phyloP scores from a whole-genome alignment of 2,329 filamentous ascomycete genomes.

The Aspergillus pseudoterreus region DNA sequence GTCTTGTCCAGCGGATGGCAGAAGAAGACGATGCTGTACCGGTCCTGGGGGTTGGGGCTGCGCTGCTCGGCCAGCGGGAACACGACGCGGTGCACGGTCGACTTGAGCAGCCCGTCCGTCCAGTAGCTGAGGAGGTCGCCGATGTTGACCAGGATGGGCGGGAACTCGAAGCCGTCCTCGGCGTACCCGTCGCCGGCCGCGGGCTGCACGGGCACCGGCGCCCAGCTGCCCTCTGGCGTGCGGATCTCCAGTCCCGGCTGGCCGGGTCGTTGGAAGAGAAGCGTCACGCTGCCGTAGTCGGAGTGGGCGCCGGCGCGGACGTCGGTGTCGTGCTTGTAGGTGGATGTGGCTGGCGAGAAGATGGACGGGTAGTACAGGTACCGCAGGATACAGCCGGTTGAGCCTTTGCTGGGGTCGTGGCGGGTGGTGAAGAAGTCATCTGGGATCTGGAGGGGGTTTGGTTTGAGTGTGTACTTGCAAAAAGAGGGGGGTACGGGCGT shows the following conservation, averaged over 20 bases:
- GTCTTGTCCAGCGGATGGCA: slow-evolving; percentile 59
- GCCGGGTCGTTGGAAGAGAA: slow-evolving; percentile 78
- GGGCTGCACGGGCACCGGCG: slow-evolving; percentile 64
- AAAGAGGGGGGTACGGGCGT: background rate
- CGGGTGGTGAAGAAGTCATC: slow-evolving; percentile 58
- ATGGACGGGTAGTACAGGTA: slow-evolving; percentile 69
- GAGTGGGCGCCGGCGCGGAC: slow-evolving; percentile 89
- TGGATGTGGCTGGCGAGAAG: slow-evolving; percentile 38
- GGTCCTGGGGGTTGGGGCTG: slow-evolving; percentile 41
- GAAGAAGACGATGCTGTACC: slow-evolving; percentile 61
- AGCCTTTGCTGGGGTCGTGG: slow-evolving; percentile 51
- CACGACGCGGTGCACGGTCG: slow-evolving; percentile 83
- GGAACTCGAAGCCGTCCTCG: slow-evolving; percentile 47
- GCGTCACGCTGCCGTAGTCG: slow-evolving; percentile 69
- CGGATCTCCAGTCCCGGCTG: slow-evolving; percentile 85
- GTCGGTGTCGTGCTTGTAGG: slow-evolving; percentile 53
- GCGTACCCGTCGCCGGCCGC: background rate
- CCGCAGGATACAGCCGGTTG: slow-evolving; percentile 60
- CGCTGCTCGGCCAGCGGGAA: slow-evolving; percentile 52
- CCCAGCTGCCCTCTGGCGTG: slow-evolving; percentile 57
- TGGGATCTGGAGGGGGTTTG: slow-evolving; percentile 33
- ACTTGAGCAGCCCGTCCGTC: slow-evolving; percentile 83
- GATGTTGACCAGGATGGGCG: slow-evolving; percentile 72
- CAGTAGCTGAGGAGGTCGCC: slow-evolving; percentile 75
- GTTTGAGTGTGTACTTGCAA: background rate